phyloP scores from a whole-genome alignment of 257 asterid genomes.

The Lycium ferocissimum region DNA sequence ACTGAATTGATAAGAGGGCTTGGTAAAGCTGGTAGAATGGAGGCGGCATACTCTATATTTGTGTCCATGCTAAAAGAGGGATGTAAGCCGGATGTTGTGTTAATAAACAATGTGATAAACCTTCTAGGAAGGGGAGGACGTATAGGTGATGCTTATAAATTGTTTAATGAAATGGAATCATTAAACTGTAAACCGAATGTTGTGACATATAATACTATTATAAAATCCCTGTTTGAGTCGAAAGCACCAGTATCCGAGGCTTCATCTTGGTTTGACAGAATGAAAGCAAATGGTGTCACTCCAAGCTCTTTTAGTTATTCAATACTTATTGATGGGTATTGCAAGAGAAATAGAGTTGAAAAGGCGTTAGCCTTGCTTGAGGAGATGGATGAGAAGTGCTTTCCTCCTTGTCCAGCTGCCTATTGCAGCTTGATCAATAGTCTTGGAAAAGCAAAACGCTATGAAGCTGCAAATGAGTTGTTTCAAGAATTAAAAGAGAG shows the following conservation, averaged over 20 bases:
- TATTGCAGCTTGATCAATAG: conserved; percentile 91
- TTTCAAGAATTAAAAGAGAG: conserved; percentile 56
- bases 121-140: conserved; percentile 72
- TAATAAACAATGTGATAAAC: conserved; percentile 77
- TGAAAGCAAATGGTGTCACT: conserved; percentile 62
- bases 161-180: conserved; percentile 81
- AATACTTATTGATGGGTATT: conserved; percentile 84
- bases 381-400: conserved; percentile 96
- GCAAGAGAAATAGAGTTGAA: conserved; percentile 78
- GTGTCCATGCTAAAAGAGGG: conserved; percentile 68
- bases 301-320: conserved; percentile 87
- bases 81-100: conserved; percentile 82
- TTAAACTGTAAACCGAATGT: conserved; percentile 72
- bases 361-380: conserved; percentile 78
- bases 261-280: conserved; percentile 69
- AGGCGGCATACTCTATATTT: conserved; percentile 77
- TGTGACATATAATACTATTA: conserved; percentile 84
- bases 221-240: conserved; percentile 73
- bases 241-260: conserved; percentile 66
- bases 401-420: conserved; percentile 95
- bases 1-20: conserved; percentile 84
- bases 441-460: conserved; percentile 77
- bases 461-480: conserved; percentile 72
- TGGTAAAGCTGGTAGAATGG: conserved; percentile 73
- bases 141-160: conserved; percentile 65